Percentiles rank a stretch among this genome's conserved stretches.
Evolutionary conservation across 208 protist species (phyloP).

Genomic region (Spongospora subterranea): DNA sequence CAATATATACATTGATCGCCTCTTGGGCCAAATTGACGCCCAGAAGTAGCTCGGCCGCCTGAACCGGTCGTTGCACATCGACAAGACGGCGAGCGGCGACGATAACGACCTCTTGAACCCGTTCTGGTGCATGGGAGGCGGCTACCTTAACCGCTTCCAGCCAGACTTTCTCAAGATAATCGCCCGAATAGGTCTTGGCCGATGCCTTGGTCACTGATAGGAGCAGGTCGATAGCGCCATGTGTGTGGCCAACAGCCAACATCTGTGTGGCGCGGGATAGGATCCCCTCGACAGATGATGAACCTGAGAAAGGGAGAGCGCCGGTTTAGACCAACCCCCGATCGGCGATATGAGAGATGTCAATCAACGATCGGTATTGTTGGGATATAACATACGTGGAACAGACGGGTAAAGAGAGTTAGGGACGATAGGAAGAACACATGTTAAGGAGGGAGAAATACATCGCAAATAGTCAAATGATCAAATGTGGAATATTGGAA

Average conservation of each 20-base stretch:
- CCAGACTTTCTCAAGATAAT: constrained; percentile 82
- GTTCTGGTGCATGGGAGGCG: constrained; percentile 85
- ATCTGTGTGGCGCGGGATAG: constrained; percentile 84
- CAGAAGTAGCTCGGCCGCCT: constrained; percentile 70
- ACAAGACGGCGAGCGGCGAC: constrained; percentile 64
- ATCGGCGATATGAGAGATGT: too few species aligned
- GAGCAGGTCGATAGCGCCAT: constrained; percentile 91
- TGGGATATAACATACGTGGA: too few species aligned
- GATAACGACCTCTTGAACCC: constrained; percentile 64
- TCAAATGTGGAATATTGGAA: too few species aligned
- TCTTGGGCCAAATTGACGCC: constrained; percentile 70
- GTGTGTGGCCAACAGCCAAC: constrained; percentile 89
- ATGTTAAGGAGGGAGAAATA: too few species aligned
- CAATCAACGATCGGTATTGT: too few species aligned
- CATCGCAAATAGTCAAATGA: too few species aligned
- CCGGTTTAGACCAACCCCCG: neutral
- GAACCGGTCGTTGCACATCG: constrained; percentile 60
- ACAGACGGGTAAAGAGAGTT: too few species aligned
- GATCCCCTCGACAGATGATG: constrained; percentile 77
- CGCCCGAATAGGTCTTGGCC: constrained; percentile 69
- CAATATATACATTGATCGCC: constrained; percentile 91
- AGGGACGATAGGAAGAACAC: too few species aligned
- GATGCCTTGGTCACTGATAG: constrained; percentile 74
- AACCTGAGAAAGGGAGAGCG: neutral
- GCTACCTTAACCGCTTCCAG: constrained; percentile 89